phyloP scores from a whole-genome alignment of 139 green algal genomes.

The Chlamydomonas incerta region DNA sequence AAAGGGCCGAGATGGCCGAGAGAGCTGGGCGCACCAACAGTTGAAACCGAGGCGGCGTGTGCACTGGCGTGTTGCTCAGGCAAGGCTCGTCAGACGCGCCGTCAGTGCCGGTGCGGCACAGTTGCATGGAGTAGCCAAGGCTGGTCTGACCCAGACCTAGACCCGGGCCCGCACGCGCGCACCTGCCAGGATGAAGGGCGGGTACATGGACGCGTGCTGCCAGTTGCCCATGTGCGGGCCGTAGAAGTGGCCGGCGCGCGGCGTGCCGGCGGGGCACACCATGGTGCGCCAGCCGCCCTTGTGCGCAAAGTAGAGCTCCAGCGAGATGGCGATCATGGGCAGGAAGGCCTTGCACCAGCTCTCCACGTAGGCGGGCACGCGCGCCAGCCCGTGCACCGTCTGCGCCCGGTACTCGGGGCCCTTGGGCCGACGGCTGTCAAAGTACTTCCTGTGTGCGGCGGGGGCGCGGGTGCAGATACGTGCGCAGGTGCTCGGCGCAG shows the following conservation, averaged over 20 bases:
- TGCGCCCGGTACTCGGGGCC: background rate
- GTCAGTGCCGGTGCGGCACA: too few relatives aligned
- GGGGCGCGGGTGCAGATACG: too few relatives aligned
- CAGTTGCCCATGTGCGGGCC: conserved; percentile 36
- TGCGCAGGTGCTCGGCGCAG: too few relatives aligned
- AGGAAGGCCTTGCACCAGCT: conserved; percentile 1
- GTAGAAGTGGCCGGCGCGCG: conserved; percentile 27
- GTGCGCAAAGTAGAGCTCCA: conserved; percentile 39
- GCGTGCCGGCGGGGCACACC: conserved; percentile 12
- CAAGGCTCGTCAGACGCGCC: too few relatives aligned
- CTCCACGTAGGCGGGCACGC: background rate
- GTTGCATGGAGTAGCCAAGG: too few relatives aligned
- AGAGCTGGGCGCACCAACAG: too few relatives aligned
- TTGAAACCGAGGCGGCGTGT: too few relatives aligned
- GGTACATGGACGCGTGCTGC: conserved; percentile 56
- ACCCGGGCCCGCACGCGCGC: too few relatives aligned
- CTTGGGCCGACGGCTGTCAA: conserved; percentile 1
- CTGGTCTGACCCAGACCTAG: too few relatives aligned
- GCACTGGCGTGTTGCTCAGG: too few relatives aligned
- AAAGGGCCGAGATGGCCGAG: too few relatives aligned
- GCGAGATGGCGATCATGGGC: background rate
- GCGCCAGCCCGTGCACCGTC: conserved; percentile 3
- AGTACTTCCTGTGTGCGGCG: background rate
- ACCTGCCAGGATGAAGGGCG: conserved; percentile 56
- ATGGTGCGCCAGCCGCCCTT: conserved; percentile 21